Percentiles rank a stretch among this genome's conserved stretches.
phyloP scores from a whole-genome alignment of 2,329 filamentous ascomycete species.

The Huntiella abstrusa region DNA sequence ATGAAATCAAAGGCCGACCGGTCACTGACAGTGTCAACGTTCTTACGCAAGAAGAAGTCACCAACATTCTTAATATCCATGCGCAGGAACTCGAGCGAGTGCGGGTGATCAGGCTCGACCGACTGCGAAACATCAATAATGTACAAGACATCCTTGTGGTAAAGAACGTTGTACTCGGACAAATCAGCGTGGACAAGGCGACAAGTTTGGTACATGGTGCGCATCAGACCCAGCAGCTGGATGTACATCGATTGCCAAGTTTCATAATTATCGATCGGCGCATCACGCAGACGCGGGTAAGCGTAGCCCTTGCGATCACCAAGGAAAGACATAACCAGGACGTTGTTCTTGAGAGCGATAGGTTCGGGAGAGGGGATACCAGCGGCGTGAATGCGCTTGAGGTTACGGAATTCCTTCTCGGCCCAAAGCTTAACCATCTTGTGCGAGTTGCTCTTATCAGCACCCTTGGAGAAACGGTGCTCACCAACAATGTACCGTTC shows the following conservation, averaged over 20 bases:
- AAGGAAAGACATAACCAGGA: constrained; percentile 86
- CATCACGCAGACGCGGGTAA: constrained; percentile 75
- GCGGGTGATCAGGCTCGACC: constrained; percentile 89
- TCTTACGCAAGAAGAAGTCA: constrained; percentile 78
- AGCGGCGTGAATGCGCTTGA: constrained; percentile 64
- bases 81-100: constrained; percentile 77
- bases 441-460: constrained; percentile 84
- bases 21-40: constrained; percentile 65
- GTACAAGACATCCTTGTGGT: constrained; percentile 63
- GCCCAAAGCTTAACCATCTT: constrained; percentile 99
- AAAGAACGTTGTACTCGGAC: constrained; percentile 95
- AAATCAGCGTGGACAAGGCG: constrained; percentile 86
- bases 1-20: constrained; percentile 72
- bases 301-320: constrained; percentile 75
- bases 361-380: constrained; percentile 86
- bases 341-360: constrained; percentile 75
- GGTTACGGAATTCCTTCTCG: constrained; percentile 92
- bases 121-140: constrained; percentile 97
- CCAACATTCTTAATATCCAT: constrained; percentile 98
- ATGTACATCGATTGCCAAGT: constrained; percentile 67
- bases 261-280: constrained; percentile 51
- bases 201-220: constrained; percentile 81
- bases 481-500: constrained; percentile 93
- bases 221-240: constrained; percentile 74
- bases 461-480: constrained; percentile 74